Conservation (phyloP, 2,329 filamentous ascomycete species). For the Arthrobotrys megalospora region DNA sequence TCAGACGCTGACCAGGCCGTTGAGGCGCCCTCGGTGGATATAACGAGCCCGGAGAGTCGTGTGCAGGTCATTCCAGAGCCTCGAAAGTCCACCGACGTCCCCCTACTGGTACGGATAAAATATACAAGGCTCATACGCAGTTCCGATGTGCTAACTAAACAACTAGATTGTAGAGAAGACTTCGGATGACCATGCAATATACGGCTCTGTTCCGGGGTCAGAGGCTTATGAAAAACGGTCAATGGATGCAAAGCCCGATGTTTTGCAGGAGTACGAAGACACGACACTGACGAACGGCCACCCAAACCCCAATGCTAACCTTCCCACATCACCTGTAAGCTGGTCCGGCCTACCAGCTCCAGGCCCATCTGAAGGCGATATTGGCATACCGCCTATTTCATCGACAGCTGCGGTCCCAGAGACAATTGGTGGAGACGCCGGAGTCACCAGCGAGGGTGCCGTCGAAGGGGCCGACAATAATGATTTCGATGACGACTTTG, state of each 20-base stretch:
- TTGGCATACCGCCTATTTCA: constrained; percentile 29
- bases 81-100: constrained; percentile 30
- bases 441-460: constrained; percentile 72
- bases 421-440: constrained; percentile 62
- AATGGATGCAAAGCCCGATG: constrained; percentile 74
- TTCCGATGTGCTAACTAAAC: constrained; percentile 9
- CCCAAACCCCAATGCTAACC: constrained; percentile 23
- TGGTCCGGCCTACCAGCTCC: constrained; percentile 19
- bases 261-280: constrained; percentile 70
- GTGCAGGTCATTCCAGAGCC: constrained; percentile 30
- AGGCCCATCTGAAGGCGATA: constrained; percentile 31
- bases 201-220: constrained; percentile 76
- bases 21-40: constrained; percentile 13
- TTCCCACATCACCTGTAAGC: constrained; percentile 2
- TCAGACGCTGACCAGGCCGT: constrained; percentile 37
- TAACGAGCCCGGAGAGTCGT: constrained; percentile 3
- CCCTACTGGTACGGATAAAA: constrained; percentile 22
- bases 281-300: constrained; percentile 39
- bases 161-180: constrained; percentile 67
- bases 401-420: constrained; percentile 30
- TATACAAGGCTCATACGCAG: neutral
- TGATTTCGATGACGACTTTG: constrained; percentile 77
- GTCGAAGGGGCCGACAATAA: constrained; percentile 72
- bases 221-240: constrained; percentile 73
- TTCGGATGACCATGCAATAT: constrained; percentile 71